Evolutionary conservation across 192 early-diverging fungal species (phyloP).

Genomic region (Backusella sp.): DNA sequence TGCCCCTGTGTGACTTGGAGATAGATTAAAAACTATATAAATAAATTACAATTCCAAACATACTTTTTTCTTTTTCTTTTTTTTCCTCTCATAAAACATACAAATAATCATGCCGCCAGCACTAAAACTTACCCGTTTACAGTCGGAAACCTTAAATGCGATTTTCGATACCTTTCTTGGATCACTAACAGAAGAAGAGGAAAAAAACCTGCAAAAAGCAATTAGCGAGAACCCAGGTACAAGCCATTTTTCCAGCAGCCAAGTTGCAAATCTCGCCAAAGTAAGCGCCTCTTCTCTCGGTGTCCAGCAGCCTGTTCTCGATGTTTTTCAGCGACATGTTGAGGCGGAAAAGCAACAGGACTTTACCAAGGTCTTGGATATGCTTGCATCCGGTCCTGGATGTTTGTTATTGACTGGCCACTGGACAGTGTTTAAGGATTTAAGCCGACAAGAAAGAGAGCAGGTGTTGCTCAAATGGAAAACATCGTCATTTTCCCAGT

Average conservation of each 20-base stretch:
- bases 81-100: not conserved
- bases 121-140: conserved; percentile 11
- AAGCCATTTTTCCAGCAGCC: conserved; percentile 23
- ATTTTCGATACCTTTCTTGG: conserved; percentile 50
- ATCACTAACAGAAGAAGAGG: conserved; percentile 36
- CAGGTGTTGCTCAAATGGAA: conserved; percentile 29
- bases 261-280: conserved; percentile 27
- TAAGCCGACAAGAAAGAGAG: conserved; percentile 31
- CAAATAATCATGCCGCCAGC: not conserved
- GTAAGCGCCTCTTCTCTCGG: not conserved
- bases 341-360: conserved; percentile 20
- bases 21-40: not conserved
- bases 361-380: conserved; percentile 21
- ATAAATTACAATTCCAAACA: not conserved
- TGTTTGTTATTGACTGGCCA: conserved; percentile 31
- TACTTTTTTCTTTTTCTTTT: not conserved
- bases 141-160: conserved; percentile 39
- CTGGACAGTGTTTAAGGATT: conserved; percentile 26
- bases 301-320: not conserved
- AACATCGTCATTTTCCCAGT: conserved; percentile 15
- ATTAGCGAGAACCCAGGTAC: conserved; percentile 9
- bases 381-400: conserved; percentile 35
- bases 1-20: not conserved
- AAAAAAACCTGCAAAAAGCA: conserved; percentile 21
- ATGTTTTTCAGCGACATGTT: not conserved